These are phyloP conservation scores for Penicillium griseofulvum DNA, from an alignment of 2,329 filamentous ascomycete genomes.

Conservation along the genomic window DNA sequence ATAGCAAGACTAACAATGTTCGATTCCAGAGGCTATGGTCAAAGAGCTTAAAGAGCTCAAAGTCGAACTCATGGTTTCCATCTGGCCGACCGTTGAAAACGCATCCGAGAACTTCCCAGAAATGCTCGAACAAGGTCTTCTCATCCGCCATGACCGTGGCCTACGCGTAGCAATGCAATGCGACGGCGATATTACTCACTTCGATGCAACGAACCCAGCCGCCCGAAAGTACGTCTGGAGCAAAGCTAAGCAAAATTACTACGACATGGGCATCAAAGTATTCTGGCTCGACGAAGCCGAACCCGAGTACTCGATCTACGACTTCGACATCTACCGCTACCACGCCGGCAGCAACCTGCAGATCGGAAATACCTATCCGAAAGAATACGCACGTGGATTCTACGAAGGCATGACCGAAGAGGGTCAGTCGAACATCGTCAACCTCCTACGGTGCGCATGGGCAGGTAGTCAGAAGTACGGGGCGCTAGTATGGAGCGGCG, in stretches of 20 bases:
- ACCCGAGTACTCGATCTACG: slow-evolving; percentile 63
- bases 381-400: slow-evolving; percentile 58
- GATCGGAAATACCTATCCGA: slow-evolving; percentile 61
- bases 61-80: slow-evolving; percentile 66
- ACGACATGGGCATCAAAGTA: slow-evolving; percentile 58
- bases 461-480: slow-evolving; percentile 63
- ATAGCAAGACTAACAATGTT: neutral
- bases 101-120: slow-evolving; percentile 59
- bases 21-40: slow-evolving; percentile 56
- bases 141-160: slow-evolving; percentile 62
- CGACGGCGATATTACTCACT: slow-evolving; percentile 59
- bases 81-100: slow-evolving; percentile 66
- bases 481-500: slow-evolving; percentile 65
- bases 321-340: slow-evolving; percentile 67
- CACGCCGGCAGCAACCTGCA: slow-evolving; percentile 53
- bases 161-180: slow-evolving; percentile 59
- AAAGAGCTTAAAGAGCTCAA: slow-evolving; percentile 57
- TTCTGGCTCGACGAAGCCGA: slow-evolving; percentile 72
- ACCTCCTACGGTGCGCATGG: slow-evolving; percentile 58
- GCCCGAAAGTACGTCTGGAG: slow-evolving; percentile 60
- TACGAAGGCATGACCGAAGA: slow-evolving; percentile 57
- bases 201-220: slow-evolving; percentile 62
- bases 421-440: slow-evolving; percentile 59
- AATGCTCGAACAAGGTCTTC: slow-evolving; percentile 60
- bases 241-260: slow-evolving; percentile 60